phyloP scores from a whole-genome alignment of 495 filamentous ascomycete species.

The Aspergillus hancockii region DNA sequence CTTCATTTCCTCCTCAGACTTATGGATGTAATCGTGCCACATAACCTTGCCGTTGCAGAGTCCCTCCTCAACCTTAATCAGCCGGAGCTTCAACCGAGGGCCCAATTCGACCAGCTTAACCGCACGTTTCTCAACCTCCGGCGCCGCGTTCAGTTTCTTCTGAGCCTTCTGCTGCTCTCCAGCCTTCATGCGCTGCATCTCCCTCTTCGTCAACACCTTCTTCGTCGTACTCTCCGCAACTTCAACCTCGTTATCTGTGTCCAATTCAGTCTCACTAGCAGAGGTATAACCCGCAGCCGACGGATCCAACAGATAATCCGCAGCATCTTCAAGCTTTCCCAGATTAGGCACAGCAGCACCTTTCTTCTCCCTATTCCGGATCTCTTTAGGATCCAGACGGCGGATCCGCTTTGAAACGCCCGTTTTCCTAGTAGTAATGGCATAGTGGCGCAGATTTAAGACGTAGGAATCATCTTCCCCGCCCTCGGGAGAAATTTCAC shows the following conservation, averaged over 20 bases:
- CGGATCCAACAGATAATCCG: conserved; percentile 87
- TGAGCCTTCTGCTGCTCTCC: conserved; percentile 38
- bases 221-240: conserved; percentile 72
- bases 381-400: conserved; percentile 84
- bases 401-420: conserved; percentile 81
- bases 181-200: conserved; percentile 55
- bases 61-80: conserved; percentile 96
- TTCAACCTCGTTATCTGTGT: conserved; percentile 95
- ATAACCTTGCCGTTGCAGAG: conserved; percentile 87
- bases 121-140: conserved; percentile 73
- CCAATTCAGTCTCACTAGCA: conserved; percentile 86
- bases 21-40: conserved; percentile 94
- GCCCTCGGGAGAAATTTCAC: conserved; percentile 55
- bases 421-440: conserved; percentile 84
- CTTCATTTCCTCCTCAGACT: conserved; percentile 74
- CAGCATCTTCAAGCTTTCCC: conserved; percentile 86
- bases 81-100: conserved; percentile 81
- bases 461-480: conserved; percentile 70
- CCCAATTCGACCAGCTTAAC: conserved; percentile 92
- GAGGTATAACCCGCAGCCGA: conserved; percentile 89
- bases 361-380: conserved; percentile 63
- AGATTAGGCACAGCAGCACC: conserved; percentile 78
- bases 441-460: conserved; percentile 92
- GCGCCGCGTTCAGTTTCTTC: conserved; percentile 32
- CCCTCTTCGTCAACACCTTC: conserved; percentile 66